A percentile compares a stretch with the other conserved stretches of the same genome.
phyloP scores from a whole-genome alignment of 2,329 filamentous ascomycete genomes.

The Podosphaera xanthii region DNA sequence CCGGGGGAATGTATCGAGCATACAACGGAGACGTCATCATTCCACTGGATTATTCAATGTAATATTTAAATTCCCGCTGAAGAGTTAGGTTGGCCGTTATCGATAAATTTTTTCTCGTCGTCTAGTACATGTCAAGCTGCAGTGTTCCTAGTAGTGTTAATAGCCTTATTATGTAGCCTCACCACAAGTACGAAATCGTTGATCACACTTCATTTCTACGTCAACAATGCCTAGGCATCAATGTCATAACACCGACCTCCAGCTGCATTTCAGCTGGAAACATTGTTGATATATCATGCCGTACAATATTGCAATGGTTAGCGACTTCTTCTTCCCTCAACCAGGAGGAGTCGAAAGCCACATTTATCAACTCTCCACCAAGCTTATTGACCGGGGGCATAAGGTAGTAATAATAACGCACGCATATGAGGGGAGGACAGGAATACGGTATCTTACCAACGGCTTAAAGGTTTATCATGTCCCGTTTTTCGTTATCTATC shows the following conservation, averaged over 20 bases:
- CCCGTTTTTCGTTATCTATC: constrained; percentile 88
- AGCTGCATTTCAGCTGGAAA: neutral
- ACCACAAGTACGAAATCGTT: neutral
- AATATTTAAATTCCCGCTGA: no score
- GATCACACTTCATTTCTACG: no score
- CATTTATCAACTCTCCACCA: constrained; percentile 91
- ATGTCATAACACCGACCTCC: no score
- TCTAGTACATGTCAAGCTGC: no score
- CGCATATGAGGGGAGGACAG: constrained; percentile 73
- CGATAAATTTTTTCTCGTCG: no score
- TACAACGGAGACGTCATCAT: constrained; percentile 13
- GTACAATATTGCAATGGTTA: constrained; percentile 72
- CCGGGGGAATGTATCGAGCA: constrained; percentile 14
- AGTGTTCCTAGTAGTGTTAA: neutral
- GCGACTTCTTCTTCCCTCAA: constrained; percentile 98
- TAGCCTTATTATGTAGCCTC: neutral
- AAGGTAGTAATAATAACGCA: constrained; percentile 97
- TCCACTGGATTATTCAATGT: no score
- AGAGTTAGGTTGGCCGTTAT: no score
- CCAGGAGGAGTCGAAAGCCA: constrained; percentile 93
- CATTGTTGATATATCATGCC: constrained; percentile 10
- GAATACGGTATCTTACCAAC: constrained; percentile 87
- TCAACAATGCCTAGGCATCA: no score
- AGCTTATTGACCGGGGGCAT: constrained; percentile 90
- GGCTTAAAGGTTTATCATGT: constrained; percentile 96